These are phyloP conservation scores for Diaporthe longicolla DNA, from an alignment of 2,329 filamentous ascomycete species.

Conservation along the genomic window DNA sequence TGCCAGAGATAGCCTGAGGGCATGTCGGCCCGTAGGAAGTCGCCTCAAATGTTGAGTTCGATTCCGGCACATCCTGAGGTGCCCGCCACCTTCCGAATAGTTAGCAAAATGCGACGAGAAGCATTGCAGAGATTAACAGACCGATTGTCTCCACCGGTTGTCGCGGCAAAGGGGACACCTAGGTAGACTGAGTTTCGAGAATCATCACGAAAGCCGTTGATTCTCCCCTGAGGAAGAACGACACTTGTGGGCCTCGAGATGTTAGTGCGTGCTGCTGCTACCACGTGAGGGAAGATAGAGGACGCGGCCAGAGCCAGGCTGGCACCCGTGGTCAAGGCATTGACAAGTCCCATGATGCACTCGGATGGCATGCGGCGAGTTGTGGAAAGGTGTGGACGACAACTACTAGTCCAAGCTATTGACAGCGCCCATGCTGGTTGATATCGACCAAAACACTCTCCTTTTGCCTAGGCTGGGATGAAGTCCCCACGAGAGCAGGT, in stretches of 20 bases:
- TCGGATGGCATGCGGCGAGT: neutral
- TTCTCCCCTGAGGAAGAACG: neutral
- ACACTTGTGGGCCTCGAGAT: neutral
- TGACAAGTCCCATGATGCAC: conserved; percentile 4
- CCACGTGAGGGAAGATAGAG: neutral
- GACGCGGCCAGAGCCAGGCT: conserved; percentile 4
- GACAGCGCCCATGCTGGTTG: neutral
- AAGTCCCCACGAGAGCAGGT: neutral
- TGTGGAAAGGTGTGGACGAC: neutral
- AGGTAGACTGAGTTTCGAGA: conserved; percentile 51
- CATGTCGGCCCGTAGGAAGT: conserved; percentile 48
- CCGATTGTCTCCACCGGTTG: conserved; percentile 56
- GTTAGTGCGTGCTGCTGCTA: neutral
- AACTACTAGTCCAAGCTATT: neutral
- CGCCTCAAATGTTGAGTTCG: conserved; percentile 45
- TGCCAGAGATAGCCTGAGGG: conserved; percentile 45
- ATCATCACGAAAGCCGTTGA: conserved; percentile 4
- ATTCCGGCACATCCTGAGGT: conserved; percentile 48
- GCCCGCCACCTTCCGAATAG: conserved; percentile 46
- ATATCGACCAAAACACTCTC: neutral
- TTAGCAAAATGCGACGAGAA: neutral
- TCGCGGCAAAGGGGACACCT: conserved; percentile 56
- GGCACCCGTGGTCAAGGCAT: neutral
- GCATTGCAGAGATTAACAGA: neutral
- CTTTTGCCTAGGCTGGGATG: neutral